These are phyloP conservation scores for Suillus luteus DNA, from an alignment of 768 basidiomycete genomes.

Conservation along the genomic window DNA sequence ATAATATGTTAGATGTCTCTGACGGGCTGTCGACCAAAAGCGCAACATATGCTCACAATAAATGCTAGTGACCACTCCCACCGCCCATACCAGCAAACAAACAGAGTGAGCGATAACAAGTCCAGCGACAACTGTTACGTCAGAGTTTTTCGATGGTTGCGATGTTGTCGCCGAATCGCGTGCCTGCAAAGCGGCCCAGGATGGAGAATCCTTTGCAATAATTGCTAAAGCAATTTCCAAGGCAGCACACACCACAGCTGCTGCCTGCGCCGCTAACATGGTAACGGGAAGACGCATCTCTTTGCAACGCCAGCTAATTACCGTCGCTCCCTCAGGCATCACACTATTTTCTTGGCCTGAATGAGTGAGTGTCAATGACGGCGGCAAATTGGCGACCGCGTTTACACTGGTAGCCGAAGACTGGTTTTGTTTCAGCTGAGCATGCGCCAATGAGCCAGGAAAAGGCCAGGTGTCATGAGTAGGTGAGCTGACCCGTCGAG, in stretches of 20 bases:
- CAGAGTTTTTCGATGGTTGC: slow-evolving; percentile 1
- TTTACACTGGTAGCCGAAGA: slow-evolving; percentile 6
- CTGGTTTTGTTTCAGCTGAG: slow-evolving; percentile 10
- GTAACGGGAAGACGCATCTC: slow-evolving; percentile 19
- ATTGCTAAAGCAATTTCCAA: slow-evolving; percentile 21
- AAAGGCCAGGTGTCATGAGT: slow-evolving; percentile 36
- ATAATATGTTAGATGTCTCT: background rate
- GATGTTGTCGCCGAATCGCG: background rate
- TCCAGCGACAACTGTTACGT: background rate
- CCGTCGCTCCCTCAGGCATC: background rate
- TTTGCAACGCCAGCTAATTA: background rate
- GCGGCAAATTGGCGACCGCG: slow-evolving; percentile 5
- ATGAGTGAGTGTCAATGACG: slow-evolving; percentile 11
- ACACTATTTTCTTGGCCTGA: background rate
- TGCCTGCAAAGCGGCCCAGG: background rate
- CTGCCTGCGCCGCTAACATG: slow-evolving; percentile 20
- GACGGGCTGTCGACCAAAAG: background rate
- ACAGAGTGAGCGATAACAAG: slow-evolving; percentile 24
- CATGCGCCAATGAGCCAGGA: slow-evolving; percentile 28
- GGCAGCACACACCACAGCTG: slow-evolving; percentile 27
- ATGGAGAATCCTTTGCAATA: background rate
- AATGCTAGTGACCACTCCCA: slow-evolving; percentile 20
- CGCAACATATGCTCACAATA: slow-evolving; percentile 22
- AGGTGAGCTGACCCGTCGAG: slow-evolving; percentile 30
- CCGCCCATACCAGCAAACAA: slow-evolving; percentile 29